These are phyloP conservation scores for Aurinia saxatilis DNA, from an alignment of 345 rosid species.

Conservation along the genomic window DNA sequence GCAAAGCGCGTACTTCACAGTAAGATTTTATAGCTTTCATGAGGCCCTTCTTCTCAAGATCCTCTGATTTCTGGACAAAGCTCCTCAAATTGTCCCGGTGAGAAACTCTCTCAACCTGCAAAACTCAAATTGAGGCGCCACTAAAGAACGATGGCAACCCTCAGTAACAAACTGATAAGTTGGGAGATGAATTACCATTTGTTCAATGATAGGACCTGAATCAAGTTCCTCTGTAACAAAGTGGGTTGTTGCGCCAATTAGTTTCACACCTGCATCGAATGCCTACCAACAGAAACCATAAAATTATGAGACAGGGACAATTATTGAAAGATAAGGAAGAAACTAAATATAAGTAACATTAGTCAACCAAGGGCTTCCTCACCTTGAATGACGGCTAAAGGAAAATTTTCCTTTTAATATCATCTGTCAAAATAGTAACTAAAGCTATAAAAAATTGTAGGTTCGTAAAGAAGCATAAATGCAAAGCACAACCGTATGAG, in stretches of 20 bases:
- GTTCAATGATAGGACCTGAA: slow-evolving; percentile 92
- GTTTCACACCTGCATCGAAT: too few species aligned
- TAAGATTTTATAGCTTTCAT: too few species aligned
- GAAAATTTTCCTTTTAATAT: too few species aligned
- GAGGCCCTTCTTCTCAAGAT: too few species aligned
- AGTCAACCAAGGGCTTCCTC: slow-evolving; percentile 37
- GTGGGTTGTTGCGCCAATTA: slow-evolving; percentile 90
- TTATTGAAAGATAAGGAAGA: neutral
- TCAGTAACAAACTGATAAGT: neutral
- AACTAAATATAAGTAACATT: neutral
- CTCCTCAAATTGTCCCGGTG: too few species aligned
- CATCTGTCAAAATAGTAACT: too few species aligned
- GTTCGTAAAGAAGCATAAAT: too few species aligned
- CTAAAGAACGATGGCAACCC: slow-evolving; percentile 13
- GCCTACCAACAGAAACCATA: slow-evolving; percentile 56
- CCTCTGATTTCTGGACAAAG: too few species aligned
- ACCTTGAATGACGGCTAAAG: slow-evolving; percentile 96
- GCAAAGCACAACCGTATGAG: too few species aligned
- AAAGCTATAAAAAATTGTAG: too few species aligned
- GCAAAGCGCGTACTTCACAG: too few species aligned
- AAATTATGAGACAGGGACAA: slow-evolving; percentile 20
- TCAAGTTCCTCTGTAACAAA: slow-evolving; percentile 95
- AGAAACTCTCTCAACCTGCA: too few species aligned
- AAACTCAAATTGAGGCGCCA: neutral
- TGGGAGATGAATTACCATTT: slow-evolving; percentile 55